Percentiles rank a stretch among this genome's conserved stretches.
Conservation (phyloP, 1,284 basidiomycete species). For the Amylostereum areolatum region DNA sequence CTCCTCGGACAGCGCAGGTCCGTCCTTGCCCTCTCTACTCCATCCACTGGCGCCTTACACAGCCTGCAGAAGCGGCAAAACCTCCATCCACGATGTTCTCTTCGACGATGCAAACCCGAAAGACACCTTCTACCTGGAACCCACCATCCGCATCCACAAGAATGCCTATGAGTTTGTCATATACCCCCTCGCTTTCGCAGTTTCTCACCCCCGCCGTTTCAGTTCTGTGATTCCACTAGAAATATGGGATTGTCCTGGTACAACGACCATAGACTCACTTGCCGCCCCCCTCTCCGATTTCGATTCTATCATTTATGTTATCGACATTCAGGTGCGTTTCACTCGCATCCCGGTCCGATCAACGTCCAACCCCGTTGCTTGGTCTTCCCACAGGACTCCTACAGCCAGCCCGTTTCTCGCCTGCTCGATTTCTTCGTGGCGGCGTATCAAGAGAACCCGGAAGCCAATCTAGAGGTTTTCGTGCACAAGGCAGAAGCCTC, state of each 20-base stretch:
- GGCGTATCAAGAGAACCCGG: conserved; percentile 71
- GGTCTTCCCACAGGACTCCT: conserved; percentile 7
- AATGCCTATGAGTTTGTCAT: conserved; percentile 75
- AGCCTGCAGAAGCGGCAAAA: conserved; percentile 77
- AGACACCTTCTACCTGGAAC: conserved; percentile 89
- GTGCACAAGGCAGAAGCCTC: conserved; percentile 95
- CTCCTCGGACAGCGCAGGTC: conserved; percentile 78
- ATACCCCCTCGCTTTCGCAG: not conserved
- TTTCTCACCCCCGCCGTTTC: conserved; percentile 5
- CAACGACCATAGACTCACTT: conserved; percentile 70
- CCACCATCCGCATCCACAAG: conserved; percentile 73
- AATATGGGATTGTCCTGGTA: conserved; percentile 94
- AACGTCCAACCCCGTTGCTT: not conserved
- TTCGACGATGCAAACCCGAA: conserved; percentile 83
- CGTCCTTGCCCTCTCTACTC: conserved; percentile 10
- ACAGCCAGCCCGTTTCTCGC: too few species aligned
- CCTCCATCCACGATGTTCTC: conserved; percentile 86
- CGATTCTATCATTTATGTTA: conserved; percentile 87
- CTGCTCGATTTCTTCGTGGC: conserved; percentile 66
- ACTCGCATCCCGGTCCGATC: conserved; percentile 1
- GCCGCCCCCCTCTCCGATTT: conserved; percentile 71
- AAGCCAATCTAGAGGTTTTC: conserved; percentile 86
- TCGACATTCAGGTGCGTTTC: conserved; percentile 82
- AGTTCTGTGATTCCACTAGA: conserved; percentile 91
- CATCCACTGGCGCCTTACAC: conserved; percentile 1